These are phyloP conservation scores for Phallus indusiatus DNA, from an alignment of 768 basidiomycete genomes.

Conservation along the genomic window DNA sequence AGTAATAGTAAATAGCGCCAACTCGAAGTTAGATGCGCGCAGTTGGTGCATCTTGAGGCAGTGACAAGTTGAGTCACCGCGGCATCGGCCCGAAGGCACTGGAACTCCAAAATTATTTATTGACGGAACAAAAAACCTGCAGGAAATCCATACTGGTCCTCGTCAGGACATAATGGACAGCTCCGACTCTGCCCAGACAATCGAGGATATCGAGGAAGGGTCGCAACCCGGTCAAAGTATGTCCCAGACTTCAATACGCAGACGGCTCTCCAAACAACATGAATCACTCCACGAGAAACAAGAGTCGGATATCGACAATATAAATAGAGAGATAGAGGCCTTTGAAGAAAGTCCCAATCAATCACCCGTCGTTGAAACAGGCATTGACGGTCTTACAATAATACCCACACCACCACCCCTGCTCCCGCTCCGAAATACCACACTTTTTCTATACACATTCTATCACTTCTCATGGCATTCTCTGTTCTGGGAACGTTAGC, in stretches of 20 bases:
- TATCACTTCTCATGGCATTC: constrained; percentile 67
- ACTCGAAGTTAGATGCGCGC: too few species aligned
- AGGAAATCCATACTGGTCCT: too few species aligned
- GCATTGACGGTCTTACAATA: constrained; percentile 17
- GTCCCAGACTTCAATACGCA: background rate
- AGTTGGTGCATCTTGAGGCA: too few species aligned
- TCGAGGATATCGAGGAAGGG: too few species aligned
- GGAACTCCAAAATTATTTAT: too few species aligned
- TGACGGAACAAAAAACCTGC: too few species aligned
- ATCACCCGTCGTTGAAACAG: background rate
- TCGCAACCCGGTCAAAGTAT: too few species aligned
- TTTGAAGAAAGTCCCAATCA: background rate
- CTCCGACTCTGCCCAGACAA: too few species aligned
- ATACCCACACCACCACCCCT: constrained; percentile 8
- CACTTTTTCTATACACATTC: constrained; percentile 53
- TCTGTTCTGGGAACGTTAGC: constrained; percentile 83
- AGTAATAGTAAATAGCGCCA: too few species aligned
- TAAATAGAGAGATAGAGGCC: background rate
- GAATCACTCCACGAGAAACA: background rate
- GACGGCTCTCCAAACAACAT: background rate
- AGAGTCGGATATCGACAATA: background rate
- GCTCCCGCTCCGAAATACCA: constrained; percentile 18
- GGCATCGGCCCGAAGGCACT: too few species aligned
- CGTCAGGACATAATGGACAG: too few species aligned
- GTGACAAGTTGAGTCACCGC: too few species aligned